Conservation (phyloP, 208 protist genomes). For the Leishmania tarentolae region DNA sequence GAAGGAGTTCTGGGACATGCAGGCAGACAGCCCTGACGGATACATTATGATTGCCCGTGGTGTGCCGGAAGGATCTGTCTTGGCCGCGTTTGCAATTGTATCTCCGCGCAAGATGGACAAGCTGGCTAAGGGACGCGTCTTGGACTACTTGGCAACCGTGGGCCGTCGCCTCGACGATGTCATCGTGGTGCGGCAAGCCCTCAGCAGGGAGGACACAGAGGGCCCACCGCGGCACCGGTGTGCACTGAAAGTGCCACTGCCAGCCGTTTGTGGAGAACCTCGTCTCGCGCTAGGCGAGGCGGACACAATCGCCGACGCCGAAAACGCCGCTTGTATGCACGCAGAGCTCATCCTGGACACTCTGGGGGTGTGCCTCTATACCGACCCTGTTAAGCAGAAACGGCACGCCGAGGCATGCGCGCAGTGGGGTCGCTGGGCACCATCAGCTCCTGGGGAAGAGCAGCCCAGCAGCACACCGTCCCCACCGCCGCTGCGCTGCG, state of each 20-base stretch:
- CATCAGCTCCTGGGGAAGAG: slow-evolving; percentile 13
- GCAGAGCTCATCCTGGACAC: slow-evolving; percentile 89
- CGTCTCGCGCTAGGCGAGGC: slow-evolving; percentile 81
- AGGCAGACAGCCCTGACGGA: slow-evolving; percentile 68
- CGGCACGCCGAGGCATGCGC: slow-evolving; percentile 63
- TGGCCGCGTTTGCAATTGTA: slow-evolving; percentile 17
- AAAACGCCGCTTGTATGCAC: slow-evolving; percentile 86
- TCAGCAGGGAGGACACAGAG: slow-evolving; percentile 51
- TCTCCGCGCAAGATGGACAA: slow-evolving; percentile 45
- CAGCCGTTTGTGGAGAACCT: slow-evolving; percentile 61
- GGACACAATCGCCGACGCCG: slow-evolving; percentile 57
- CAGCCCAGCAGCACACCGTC: slow-evolving; percentile 48
- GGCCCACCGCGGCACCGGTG: slow-evolving; percentile 44
- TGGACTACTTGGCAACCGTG: slow-evolving; percentile 65
- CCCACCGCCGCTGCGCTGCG: slow-evolving; percentile 78
- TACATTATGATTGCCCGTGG: slow-evolving; percentile 68
- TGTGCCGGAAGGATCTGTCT: slow-evolving; percentile 26
- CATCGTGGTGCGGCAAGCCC: slow-evolving; percentile 45
- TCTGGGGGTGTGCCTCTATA: slow-evolving; percentile 82
- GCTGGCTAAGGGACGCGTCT: slow-evolving; percentile 54
- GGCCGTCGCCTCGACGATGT: slow-evolving; percentile 75
- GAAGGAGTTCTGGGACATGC: slow-evolving; percentile 56
- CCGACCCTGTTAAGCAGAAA: slow-evolving; percentile 50
- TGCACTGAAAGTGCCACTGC: slow-evolving; percentile 66
- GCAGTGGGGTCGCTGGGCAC: slow-evolving; percentile 69